Percentiles rank a stretch among this genome's conserved stretches.
Evolutionary conservation across 352 stramenopile genomes (phyloP).

Genomic region (Lagenidium sp.): DNA sequence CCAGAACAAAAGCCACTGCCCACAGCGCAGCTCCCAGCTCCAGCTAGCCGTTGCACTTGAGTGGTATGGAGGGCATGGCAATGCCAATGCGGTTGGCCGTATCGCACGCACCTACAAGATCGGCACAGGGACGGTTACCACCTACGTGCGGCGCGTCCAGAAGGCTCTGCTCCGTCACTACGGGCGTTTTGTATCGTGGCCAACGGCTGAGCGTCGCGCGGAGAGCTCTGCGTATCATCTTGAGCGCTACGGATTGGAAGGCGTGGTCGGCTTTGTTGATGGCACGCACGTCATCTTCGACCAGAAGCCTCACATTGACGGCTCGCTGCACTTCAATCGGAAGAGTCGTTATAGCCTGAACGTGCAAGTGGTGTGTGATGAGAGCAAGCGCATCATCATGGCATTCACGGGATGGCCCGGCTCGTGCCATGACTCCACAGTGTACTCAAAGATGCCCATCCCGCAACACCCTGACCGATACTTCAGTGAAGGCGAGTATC

Average conservation of each 20-base stretch:
- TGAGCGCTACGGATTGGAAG: conserved; percentile 1
- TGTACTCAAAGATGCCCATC: conserved; percentile 5
- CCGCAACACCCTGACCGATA: neutral
- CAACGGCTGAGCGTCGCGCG: neutral
- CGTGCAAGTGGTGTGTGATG: conserved; percentile 10
- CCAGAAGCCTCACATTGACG: conserved; percentile 10
- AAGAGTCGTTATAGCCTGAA: conserved; percentile 14
- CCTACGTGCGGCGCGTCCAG: conserved; percentile 2
- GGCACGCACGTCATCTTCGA: conserved; percentile 6
- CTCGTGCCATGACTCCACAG: conserved; percentile 1
- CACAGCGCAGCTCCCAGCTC: neutral
- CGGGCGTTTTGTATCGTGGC: neutral
- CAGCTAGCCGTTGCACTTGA: conserved; percentile 4
- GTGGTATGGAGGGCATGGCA: conserved; percentile 1
- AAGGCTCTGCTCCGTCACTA: conserved; percentile 3
- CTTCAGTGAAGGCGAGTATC: conserved; percentile 7
- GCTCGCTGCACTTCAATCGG: conserved; percentile 7
- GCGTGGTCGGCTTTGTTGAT: conserved; percentile 12
- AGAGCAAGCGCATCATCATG: conserved; percentile 4
- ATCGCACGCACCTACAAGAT: neutral
- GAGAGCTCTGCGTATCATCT: conserved; percentile 1
- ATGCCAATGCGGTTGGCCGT: neutral
- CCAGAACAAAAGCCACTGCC: neutral
- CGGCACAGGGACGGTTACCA: neutral
- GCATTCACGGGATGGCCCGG: conserved; percentile 10